phyloP scores from a whole-genome alignment of 2,329 filamentous ascomycete genomes.

The Pleomassaria siparia region DNA sequence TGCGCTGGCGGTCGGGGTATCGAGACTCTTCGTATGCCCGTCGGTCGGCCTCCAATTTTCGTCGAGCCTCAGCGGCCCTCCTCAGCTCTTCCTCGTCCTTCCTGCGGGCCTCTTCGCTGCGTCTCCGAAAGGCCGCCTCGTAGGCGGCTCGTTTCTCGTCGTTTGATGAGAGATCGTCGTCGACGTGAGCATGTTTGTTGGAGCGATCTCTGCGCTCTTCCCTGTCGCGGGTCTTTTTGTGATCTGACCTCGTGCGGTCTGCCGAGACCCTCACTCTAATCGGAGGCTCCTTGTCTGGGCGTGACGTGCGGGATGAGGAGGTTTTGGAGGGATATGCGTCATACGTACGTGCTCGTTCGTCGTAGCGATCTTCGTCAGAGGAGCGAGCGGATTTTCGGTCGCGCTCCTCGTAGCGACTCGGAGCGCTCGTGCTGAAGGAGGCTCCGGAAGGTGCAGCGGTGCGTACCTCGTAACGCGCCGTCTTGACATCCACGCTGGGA shows the following conservation, averaged over 20 bases:
- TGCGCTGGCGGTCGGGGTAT: slow-evolving; percentile 27
- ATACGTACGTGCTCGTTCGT: slow-evolving; percentile 42
- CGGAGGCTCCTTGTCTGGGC: slow-evolving; percentile 30
- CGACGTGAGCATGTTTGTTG: slow-evolving; percentile 35
- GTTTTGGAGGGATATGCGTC: slow-evolving; percentile 38
- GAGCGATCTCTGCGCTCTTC: slow-evolving; percentile 45
- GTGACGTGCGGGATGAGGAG: slow-evolving; percentile 25
- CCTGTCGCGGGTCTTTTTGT: slow-evolving; percentile 42
- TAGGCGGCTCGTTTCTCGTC: slow-evolving; percentile 37
- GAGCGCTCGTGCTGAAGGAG: slow-evolving; percentile 21
- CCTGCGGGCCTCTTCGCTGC: slow-evolving; percentile 29
- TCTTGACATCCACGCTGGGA: slow-evolving; percentile 30
- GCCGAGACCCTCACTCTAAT: slow-evolving; percentile 27
- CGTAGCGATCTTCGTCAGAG: slow-evolving; percentile 40
- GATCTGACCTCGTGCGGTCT: slow-evolving; percentile 44
- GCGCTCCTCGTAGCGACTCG: slow-evolving; percentile 38
- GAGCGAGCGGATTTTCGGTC: slow-evolving; percentile 23
- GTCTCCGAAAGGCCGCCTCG: slow-evolving; percentile 32
- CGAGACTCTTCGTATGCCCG: slow-evolving; percentile 28
- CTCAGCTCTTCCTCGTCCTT: slow-evolving; percentile 17
- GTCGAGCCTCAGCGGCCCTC: slow-evolving; percentile 23
- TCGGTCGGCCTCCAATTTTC: slow-evolving; percentile 29
- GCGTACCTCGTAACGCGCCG: slow-evolving; percentile 36
- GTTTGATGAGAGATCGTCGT: slow-evolving; percentile 37
- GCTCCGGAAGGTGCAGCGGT: slow-evolving; percentile 31